Conservation (phyloP, 2,329 filamentous ascomycete species). For the Nakataea oryzae region DNA sequence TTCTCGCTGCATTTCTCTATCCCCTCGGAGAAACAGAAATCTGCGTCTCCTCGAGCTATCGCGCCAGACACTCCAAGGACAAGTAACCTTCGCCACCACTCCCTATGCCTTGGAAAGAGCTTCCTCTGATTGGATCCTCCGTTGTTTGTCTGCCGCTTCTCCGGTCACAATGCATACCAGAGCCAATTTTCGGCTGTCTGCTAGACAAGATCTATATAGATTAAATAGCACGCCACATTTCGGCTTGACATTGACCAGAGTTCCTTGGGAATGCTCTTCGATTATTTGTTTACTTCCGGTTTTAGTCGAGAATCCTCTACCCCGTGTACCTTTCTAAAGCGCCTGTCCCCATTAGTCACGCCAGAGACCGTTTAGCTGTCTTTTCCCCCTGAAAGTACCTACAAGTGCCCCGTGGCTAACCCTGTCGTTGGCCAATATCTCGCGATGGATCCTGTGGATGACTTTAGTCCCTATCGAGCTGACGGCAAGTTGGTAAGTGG, state of each 20-base stretch:
- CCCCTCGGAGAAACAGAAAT: neutral
- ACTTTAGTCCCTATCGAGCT: conserved; percentile 45
- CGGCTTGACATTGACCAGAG: neutral
- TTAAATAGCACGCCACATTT: neutral
- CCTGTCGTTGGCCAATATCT: too few species aligned
- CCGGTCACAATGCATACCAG: neutral
- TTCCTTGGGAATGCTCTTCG: neutral
- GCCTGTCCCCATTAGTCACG: neutral
- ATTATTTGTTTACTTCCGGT: neutral
- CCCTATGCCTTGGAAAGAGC: neutral
- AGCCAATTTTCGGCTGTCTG: too few species aligned
- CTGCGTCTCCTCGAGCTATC: too few species aligned
- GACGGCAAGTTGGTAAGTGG: conserved; percentile 44
- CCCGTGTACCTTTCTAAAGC: neutral
- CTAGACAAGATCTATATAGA: neutral
- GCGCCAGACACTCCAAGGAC: neutral
- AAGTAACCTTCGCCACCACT: neutral
- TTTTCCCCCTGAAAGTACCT: neutral
- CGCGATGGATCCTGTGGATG: conserved; percentile 23
- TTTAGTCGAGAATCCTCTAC: neutral
- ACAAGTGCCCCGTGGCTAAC: neutral
- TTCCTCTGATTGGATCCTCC: neutral
- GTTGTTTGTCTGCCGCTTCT: neutral
- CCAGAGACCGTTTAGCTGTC: too few species aligned
- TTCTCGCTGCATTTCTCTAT: neutral